These are phyloP conservation scores for Laguncularia racemosa DNA, from an alignment of 345 rosid species.

Conservation along the genomic window DNA sequence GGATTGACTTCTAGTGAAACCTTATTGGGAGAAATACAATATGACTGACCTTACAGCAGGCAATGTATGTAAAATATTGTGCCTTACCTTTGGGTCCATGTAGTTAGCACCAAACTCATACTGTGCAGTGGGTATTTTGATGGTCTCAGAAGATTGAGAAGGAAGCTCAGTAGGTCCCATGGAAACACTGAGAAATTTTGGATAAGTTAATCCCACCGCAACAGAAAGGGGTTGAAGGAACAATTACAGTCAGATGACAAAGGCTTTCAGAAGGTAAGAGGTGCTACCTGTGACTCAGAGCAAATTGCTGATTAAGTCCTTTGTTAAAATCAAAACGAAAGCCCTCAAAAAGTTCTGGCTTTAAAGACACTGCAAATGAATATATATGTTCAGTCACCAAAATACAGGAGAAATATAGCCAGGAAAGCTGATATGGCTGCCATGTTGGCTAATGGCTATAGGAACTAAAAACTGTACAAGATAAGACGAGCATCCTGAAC, in stretches of 20 bases:
- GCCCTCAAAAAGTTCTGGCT: slow-evolving; percentile 91
- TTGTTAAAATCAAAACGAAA: slow-evolving; percentile 92
- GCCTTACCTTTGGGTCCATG: slow-evolving; percentile 63
- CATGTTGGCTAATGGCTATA: too few relatives aligned
- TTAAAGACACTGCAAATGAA: slow-evolving; percentile 74
- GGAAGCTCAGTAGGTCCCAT: slow-evolving; percentile 96
- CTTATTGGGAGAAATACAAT: not conserved
- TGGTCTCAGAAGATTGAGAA: slow-evolving; percentile 75
- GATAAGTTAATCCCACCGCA: not conserved
- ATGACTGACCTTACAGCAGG: not conserved
- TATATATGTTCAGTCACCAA: not conserved
- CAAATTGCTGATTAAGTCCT: slow-evolving; percentile 77
- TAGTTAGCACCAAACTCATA: slow-evolving; percentile 95
- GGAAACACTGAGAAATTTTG: slow-evolving; percentile 42
- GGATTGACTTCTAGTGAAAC: slow-evolving; percentile 2
- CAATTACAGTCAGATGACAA: not conserved
- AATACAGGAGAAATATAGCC: not conserved
- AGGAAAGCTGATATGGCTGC: too few relatives aligned
- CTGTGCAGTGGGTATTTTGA: slow-evolving; percentile 82
- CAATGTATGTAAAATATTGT: not conserved
- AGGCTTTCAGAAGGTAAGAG: not conserved
- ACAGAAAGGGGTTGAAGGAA: not conserved
- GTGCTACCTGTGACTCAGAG: slow-evolving; percentile 77
- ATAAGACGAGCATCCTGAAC: too few relatives aligned
- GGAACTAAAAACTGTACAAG: too few relatives aligned